Conservation (phyloP, 306 rosid species). For the Psophocarpus tetragonolobus region DNA sequence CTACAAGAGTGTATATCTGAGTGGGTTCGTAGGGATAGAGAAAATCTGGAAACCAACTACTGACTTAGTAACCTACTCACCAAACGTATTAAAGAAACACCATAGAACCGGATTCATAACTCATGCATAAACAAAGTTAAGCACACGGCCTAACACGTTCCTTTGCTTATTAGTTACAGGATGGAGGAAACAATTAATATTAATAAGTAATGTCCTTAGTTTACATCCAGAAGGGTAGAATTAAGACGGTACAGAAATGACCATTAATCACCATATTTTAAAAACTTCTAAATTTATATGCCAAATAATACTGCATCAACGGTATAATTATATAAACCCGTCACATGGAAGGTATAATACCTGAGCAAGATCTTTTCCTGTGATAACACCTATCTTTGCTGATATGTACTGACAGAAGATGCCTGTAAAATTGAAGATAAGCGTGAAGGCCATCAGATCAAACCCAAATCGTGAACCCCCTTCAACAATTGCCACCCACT, state of each 20-base stretch:
- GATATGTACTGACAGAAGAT: conserved; percentile 82
- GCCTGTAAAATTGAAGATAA: conserved; percentile 80
- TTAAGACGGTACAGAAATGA: neutral
- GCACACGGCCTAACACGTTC: neutral
- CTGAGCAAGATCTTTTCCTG: conserved; percentile 93
- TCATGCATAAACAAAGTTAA: neutral
- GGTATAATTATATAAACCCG: neutral
- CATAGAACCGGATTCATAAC: neutral
- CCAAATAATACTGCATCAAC: neutral
- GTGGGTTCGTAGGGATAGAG: neutral
- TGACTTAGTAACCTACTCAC: neutral
- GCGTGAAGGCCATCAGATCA: conserved; percentile 63
- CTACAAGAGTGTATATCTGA: neutral
- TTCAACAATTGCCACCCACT: conserved; percentile 86
- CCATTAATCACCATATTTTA: neutral
- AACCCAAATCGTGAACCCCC: conserved; percentile 83
- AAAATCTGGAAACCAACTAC: conserved; percentile 8
- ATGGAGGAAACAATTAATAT: neutral
- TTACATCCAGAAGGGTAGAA: neutral
- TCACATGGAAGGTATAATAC: conserved; percentile 43
- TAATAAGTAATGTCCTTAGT: neutral
- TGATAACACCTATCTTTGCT: conserved; percentile 74
- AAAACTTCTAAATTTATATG: neutral
- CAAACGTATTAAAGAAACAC: conserved; percentile 18
- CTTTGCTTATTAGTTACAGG: neutral